Base-by-base conservation (phyloP, 2,329 filamentous ascomycete species). In the Beauveria sp. region DNA sequence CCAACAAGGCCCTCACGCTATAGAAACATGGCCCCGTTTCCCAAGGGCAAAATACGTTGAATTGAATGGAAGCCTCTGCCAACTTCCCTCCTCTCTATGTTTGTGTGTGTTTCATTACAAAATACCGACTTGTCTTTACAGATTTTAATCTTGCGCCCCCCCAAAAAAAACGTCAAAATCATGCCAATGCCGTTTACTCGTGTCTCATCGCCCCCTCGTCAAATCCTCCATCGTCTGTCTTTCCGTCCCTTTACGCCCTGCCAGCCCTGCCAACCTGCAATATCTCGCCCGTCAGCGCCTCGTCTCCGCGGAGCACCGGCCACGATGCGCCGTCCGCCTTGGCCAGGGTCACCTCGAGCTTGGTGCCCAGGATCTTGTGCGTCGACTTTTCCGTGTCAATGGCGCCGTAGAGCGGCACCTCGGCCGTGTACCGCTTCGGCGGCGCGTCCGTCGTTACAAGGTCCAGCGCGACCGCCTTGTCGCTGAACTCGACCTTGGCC, bases 181-280 rank as follows among this genome's bases (percentile, higher is more conserved):
- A 30, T 28, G 40, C 20, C 37, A 43, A 34, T 34, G 18, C 30
- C 41, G 14, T 53, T 37, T 34, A 6, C 26, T 59, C 48, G 47
- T 54, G 20, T 41, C 20, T 40, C 41, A 54, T 59, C 50, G 37
- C 26, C 37, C 37, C 43, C 20, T 10, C 55, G 12, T 40, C 30
- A 24, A 34, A 24, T 30, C 7, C 37, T 59, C 5, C 43, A 18
- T 43, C 41, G 18, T 47, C 22, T 16, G 1, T 37, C 37, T 18
- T 47, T n/a, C 5, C 18, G 10, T 12, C 10, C 18, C 5, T n/a
- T 62, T 70, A 82, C 61, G 65, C 83, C 62, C 82, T 79, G 40
- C 88, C 91, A 55, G 94, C 92, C 65, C 86, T 82, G 16, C 94
- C 94, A 65, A 96, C 81, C 76, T 99, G 94, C 65, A 97, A 85